Evolutionary conservation across 371 early-diverging fungal species (phyloP).

Genomic region (Circinella minor): DNA sequence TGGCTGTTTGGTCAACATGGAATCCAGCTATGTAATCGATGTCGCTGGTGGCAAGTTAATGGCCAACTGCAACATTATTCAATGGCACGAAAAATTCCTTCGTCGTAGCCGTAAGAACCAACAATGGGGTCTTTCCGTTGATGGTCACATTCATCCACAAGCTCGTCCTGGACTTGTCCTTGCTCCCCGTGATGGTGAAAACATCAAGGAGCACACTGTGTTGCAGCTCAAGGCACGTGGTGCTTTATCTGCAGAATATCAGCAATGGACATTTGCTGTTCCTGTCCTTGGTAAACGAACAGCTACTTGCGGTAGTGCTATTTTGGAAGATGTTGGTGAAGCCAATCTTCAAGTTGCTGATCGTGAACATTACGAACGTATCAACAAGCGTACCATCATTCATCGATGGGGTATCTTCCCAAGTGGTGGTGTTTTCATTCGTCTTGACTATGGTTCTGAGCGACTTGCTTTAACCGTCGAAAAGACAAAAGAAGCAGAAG

Average conservation of each 20-base stretch:
- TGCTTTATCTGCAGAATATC: slow-evolving; percentile 25
- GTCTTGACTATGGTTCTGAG: slow-evolving; percentile 30
- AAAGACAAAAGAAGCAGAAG: slow-evolving; percentile 23
- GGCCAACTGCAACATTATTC: slow-evolving; percentile 35
- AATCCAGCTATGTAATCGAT: slow-evolving; percentile 59
- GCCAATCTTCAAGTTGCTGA: slow-evolving; percentile 18
- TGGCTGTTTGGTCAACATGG: slow-evolving; percentile 58
- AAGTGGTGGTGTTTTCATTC: slow-evolving; percentile 42
- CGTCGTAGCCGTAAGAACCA: slow-evolving; percentile 47
- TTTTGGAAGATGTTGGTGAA: slow-evolving; percentile 30
- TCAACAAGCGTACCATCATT: slow-evolving; percentile 33
- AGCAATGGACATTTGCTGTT: slow-evolving; percentile 47
- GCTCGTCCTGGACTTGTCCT: slow-evolving; percentile 41
- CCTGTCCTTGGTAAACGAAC: slow-evolving; percentile 39
- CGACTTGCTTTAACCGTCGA: slow-evolving; percentile 47
- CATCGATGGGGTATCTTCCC: slow-evolving; percentile 56
- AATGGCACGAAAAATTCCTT: slow-evolving; percentile 43
- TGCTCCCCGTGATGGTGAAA: slow-evolving; percentile 21
- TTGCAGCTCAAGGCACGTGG: slow-evolving; percentile 38
- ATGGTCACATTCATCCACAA: slow-evolving; percentile 49
- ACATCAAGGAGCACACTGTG: slow-evolving; percentile 27
- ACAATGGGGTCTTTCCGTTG: slow-evolving; percentile 48
- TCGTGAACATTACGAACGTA: slow-evolving; percentile 37
- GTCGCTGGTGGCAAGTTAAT: slow-evolving; percentile 49
- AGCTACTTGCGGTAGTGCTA: slow-evolving; percentile 15